Evolutionary conservation across 495 filamentous ascomycete species (phyloP), one percentile per base, ranked within the genome.

Genomic region (Daldinia vernicosa): DNA sequence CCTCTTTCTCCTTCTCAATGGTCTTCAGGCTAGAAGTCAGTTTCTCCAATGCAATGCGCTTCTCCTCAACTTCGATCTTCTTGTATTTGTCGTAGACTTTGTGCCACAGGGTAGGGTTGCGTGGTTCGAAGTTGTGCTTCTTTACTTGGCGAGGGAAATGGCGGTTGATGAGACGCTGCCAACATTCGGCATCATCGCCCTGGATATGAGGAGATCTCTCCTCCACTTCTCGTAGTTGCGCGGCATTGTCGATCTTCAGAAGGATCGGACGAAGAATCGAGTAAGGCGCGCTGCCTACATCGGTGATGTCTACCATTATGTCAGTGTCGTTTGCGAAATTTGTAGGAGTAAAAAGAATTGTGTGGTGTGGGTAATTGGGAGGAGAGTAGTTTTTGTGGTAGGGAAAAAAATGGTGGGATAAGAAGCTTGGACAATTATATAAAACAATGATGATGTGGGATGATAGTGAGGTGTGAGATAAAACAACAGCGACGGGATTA

Each of bases 21-120:
- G 53, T 68, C 19, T 79, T 77, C 22, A 79, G 71, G 14, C 61
- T 61, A 7, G 71, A 67, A 52, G 53, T 66, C 75, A 88, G 76
- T 74, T 80, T 54, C 65, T 72, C 78, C n/a, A 50, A 15, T 69
- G 82, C 74, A 74, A 85, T 77, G 75, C 80, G 76, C 78, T 84
- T 81, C 81, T 84, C 71, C 75, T 86, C 78, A 76, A 83, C 70
- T 57, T 81, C 76, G 72, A 84, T 57, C 45, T 74, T 64, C 47
- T 81, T 60, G 71, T 84, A 83, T 57, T 76, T 75, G 26, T 70
- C 55, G 35, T 79, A 83, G 40, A 83, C 66, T 30, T 79, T 76
- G 60, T 74, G 63, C 81, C 81, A 84, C 39, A 65, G 68, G 47
- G 63, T 71, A 1, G 76, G 78, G 28, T 82, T 65, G 22, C 66